Base-by-base conservation (phyloP, 1,139 yeast genomes). In the Petasospora fabianii region DNA sequence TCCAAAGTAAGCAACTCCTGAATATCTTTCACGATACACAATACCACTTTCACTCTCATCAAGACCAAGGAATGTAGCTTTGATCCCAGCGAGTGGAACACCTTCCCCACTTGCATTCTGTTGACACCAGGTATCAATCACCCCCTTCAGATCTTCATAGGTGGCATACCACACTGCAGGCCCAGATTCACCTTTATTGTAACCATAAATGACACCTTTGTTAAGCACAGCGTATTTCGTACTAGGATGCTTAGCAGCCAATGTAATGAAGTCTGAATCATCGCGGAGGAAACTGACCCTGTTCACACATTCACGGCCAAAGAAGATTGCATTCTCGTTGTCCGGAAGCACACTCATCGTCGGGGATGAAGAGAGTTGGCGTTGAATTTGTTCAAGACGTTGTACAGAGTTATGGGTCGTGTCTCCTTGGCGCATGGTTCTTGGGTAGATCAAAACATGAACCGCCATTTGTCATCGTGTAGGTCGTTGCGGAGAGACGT, bases 281-380 rank as follows among this genome's bases (percentile, higher is more conserved):
- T 77, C 80, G 39, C 97, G 68, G 34, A 88, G 66, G 55, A 87
- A 90, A 11, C 94, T 80, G 9, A 88, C 80, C 47, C 97, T 66
- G 62, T 90, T 88, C 39, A 90, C 65, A 6, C 75, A 77, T 45
- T 76, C 80, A 16, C 71, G 71, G 12, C 84, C 80, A 49, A 68
- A 72, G 43, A 56, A 64, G 26, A 58, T 52, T 26, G 39, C 34
- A 4, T 44, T 50, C n/a, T 31, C 28, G 14, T 26, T 16, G 14
- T 11, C 38, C 27, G 33, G 26, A 6, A 10, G 10, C 8, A 22
- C 26, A 13, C 26, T 10, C 16, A 14, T 27, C 28, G 19, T 24
- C 3, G 20, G 10, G 13, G 30, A n/a, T 15, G 21, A 6, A 24
- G 7, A 13, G 10, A 29, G 29, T 21, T 35, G 38, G 13, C 21